phyloP scores from a whole-genome alignment of 495 filamentous ascomycete genomes.

The Podospora comata region DNA sequence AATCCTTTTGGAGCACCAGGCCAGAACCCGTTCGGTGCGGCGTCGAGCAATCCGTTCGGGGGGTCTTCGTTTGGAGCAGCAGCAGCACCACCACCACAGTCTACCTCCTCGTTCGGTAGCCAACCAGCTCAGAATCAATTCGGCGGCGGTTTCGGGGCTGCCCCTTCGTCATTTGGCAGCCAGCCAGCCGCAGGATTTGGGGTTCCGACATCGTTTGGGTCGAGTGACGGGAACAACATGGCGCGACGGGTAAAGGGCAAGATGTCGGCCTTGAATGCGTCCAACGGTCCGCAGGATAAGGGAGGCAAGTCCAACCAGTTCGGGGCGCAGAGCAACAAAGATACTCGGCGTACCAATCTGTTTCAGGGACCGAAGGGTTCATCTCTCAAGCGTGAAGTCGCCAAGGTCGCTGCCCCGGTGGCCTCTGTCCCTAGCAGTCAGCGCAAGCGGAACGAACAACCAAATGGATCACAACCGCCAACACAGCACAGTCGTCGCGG shows the following conservation, averaged over 20 bases:
- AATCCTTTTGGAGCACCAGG: conserved; percentile 20
- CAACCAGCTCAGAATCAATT: conserved; percentile 7
- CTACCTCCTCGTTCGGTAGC: conserved; percentile 8
- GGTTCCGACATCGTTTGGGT: background rate
- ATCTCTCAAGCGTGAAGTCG: conserved; percentile 9
- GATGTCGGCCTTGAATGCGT: background rate
- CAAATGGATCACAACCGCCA: conserved; percentile 7
- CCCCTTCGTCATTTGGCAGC: conserved; percentile 16
- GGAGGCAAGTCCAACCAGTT: conserved; percentile 6
- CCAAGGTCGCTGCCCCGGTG: background rate
- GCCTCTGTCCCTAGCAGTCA: background rate
- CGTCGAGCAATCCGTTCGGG: conserved; percentile 4
- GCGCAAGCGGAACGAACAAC: conserved; percentile 7
- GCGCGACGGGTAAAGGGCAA: conserved; percentile 2
- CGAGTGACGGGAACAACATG: background rate
- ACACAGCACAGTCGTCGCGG: background rate
- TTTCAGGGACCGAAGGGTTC: conserved; percentile 2
- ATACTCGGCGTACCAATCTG: conserved; percentile 1
- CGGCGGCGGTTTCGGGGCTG: background rate
- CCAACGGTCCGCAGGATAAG: background rate
- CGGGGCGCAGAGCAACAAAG: conserved; percentile 10
- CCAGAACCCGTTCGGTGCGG: conserved; percentile 12
- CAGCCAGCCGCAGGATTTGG: conserved; percentile 9
- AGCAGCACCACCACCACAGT: conserved; percentile 10
- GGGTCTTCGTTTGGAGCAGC: conserved; percentile 14